Evolutionary conservation across 2,329 filamentous ascomycete genomes (phyloP).

Genomic region (Calonectria naviculata): DNA sequence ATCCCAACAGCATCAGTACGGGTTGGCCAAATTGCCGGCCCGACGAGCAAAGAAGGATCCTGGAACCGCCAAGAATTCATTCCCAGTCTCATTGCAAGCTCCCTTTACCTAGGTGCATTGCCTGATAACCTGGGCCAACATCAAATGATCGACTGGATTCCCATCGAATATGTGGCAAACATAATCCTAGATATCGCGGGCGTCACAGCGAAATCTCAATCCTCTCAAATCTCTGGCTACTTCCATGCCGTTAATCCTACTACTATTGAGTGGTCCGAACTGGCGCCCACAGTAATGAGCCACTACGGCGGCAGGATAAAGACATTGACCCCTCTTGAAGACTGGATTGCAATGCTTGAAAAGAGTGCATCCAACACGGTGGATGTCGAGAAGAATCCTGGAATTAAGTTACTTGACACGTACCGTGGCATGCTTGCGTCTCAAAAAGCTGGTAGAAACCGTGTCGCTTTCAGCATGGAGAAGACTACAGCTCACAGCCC

Average conservation of each 20-base stretch:
- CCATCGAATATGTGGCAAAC: slow-evolving; percentile 59
- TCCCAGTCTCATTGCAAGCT: slow-evolving; percentile 62
- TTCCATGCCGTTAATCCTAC: slow-evolving; percentile 64
- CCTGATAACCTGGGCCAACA: slow-evolving; percentile 57
- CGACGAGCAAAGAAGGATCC: slow-evolving; percentile 50
- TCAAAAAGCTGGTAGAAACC: not conserved
- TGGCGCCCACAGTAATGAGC: slow-evolving; percentile 52
- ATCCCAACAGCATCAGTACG: slow-evolving; percentile 51
- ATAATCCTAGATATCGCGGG: slow-evolving; percentile 60
- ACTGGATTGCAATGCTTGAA: slow-evolving; percentile 59
- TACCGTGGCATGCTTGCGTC: slow-evolving; percentile 4
- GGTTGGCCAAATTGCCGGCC: slow-evolving; percentile 60
- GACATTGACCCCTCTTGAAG: slow-evolving; percentile 51
- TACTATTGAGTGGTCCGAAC: slow-evolving; percentile 51
- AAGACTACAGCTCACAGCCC: not conserved
- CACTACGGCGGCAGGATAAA: slow-evolving; percentile 53
- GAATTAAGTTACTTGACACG: slow-evolving; percentile 14
- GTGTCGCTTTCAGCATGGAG: not conserved
- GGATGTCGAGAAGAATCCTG: slow-evolving; percentile 1
- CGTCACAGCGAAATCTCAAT: slow-evolving; percentile 35
- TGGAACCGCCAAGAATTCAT: slow-evolving; percentile 72
- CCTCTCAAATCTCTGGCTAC: slow-evolving; percentile 47
- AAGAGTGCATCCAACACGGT: slow-evolving; percentile 47
- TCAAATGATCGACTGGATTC: slow-evolving; percentile 64
- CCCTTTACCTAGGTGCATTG: slow-evolving; percentile 57